phyloP scores from a whole-genome alignment of 305 asterid species.

The Fraxinus sp. region DNA sequence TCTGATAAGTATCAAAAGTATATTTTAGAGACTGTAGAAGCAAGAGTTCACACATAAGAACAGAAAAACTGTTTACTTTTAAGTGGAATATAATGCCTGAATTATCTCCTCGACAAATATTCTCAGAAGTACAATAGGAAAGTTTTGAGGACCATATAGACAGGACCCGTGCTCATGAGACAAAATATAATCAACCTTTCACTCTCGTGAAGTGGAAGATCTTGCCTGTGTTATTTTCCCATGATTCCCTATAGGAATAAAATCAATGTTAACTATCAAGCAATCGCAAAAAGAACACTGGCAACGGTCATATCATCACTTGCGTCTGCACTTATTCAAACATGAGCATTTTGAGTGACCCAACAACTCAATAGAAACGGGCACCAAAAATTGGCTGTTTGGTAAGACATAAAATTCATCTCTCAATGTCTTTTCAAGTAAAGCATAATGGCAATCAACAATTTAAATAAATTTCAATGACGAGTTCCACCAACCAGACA shows the following conservation, averaged over 20 bases:
- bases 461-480: neutral
- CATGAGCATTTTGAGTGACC: neutral
- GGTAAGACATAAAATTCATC: neutral
- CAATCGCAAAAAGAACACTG: neutral
- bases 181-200: neutral
- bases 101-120: neutral
- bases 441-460: constrained; percentile 5
- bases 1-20: neutral
- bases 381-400: constrained; percentile 7
- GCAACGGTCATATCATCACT: neutral
- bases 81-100: neutral
- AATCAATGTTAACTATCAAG: neutral
- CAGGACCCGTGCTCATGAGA: neutral
- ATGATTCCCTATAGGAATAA: neutral
- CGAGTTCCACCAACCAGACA: constrained; percentile 6
- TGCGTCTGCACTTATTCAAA: constrained; percentile 1
- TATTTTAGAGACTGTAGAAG: neutral
- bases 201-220: neutral
- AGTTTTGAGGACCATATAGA: neutral
- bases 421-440: constrained; percentile 14
- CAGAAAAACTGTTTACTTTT: neutral
- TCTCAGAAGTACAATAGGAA: neutral
- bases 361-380: constrained; percentile 14
- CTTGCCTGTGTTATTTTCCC: neutral
- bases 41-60: neutral